Conservation (phyloP, 176 grass and related monocot species). For the Secale cereale region DNA sequence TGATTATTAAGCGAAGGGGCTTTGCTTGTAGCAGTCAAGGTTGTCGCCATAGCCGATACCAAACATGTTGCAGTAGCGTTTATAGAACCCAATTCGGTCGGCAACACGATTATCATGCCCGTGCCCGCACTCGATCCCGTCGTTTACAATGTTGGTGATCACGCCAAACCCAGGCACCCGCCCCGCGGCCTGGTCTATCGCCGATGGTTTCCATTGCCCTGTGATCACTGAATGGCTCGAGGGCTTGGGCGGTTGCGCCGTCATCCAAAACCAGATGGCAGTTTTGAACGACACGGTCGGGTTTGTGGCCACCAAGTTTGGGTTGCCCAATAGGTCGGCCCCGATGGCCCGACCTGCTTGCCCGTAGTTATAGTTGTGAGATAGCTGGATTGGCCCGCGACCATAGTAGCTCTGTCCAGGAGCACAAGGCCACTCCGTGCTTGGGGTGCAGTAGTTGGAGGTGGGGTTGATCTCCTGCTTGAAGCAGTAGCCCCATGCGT, state of each 20-base stretch:
- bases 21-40: constrained; percentile 19
- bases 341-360: too few species aligned
- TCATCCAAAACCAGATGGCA: constrained; percentile 13
- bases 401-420: too few species aligned
- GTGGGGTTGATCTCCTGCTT: background rate
- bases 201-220: background rate
- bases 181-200: background rate
- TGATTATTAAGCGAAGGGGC: background rate
- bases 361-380: too few species aligned
- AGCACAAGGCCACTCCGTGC: too few species aligned
- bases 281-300: too few species aligned
- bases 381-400: too few species aligned
- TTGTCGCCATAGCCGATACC: constrained; percentile 25
- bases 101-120: background rate
- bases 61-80: constrained; percentile 41
- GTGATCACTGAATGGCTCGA: constrained; percentile 48
- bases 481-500: constrained; percentile 40
- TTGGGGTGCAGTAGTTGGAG: too few species aligned
- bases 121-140: constrained; percentile 31
- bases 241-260: constrained; percentile 32
- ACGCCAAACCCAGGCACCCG: constrained; percentile 26
- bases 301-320: too few species aligned
- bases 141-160: constrained; percentile 62
- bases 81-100: constrained; percentile 32
- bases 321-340: too few species aligned